Percentiles rank a stretch among this genome's conserved stretches.
Conservation (phyloP, 2,329 filamentous ascomycete genomes). For the Torrubiellomyces zombiae region DNA sequence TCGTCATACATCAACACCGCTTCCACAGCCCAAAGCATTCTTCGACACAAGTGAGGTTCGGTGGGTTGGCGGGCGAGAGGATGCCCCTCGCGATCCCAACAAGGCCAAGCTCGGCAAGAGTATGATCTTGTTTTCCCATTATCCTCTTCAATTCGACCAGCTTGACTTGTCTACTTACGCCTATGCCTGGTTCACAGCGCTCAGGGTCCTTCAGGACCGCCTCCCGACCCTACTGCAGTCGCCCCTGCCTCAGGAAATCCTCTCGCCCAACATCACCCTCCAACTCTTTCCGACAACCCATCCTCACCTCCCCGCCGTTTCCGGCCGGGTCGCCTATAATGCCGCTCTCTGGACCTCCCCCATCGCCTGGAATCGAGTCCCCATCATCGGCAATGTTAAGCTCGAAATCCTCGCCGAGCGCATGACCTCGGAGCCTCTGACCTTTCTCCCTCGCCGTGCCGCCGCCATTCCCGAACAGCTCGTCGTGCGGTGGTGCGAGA, state of each 20-base stretch:
- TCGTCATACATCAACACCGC: no score
- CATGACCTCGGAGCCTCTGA: slow-evolving; percentile 48
- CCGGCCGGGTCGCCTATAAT: slow-evolving; percentile 76
- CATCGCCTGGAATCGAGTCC: slow-evolving; percentile 86
- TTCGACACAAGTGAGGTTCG: slow-evolving; percentile 16
- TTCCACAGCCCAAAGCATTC: slow-evolving; percentile 8
- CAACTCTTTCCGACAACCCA: slow-evolving; percentile 63
- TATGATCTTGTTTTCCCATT: slow-evolving; percentile 17
- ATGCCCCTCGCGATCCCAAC: slow-evolving; percentile 30
- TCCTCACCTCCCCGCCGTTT: slow-evolving; percentile 80
- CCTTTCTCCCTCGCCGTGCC: slow-evolving; percentile 28
- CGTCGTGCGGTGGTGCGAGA: slow-evolving; percentile 70
- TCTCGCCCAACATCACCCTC: slow-evolving; percentile 56
- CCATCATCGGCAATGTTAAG: slow-evolving; percentile 76
- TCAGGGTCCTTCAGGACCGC: slow-evolving; percentile 47
- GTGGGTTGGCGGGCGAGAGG: slow-evolving; percentile 14
- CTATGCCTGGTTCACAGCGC: slow-evolving; percentile 36
- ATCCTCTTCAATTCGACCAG: neutral
- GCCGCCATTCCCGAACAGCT: slow-evolving; percentile 58
- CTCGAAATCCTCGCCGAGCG: slow-evolving; percentile 80
- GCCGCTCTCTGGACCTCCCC: slow-evolving; percentile 93
- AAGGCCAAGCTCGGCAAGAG: slow-evolving; percentile 48
- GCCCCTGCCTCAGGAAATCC: slow-evolving; percentile 55
- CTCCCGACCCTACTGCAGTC: slow-evolving; percentile 51
- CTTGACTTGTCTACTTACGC: slow-evolving; percentile 2